Conservation (phyloP, 257 asterid species). For the Gentiana straminea region DNA sequence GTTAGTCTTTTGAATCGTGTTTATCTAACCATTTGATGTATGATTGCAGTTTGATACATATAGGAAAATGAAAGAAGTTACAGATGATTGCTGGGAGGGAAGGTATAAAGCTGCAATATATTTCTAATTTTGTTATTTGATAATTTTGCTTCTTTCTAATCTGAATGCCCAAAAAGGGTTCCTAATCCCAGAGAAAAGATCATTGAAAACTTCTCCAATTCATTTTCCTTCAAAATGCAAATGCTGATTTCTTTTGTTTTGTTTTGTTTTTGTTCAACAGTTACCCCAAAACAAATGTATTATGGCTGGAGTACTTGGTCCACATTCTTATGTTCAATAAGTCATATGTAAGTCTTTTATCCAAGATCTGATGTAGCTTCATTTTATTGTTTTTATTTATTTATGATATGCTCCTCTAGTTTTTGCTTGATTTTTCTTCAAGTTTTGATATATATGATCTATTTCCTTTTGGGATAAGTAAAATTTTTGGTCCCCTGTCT, state of each 20-base stretch:
- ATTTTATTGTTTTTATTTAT: background rate
- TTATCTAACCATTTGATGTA: slow-evolving; percentile 4
- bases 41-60: slow-evolving; percentile 75
- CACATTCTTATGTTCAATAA: slow-evolving; percentile 73
- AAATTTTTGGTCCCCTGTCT: too few species aligned
- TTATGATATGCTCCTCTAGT: too few species aligned
- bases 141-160: too few species aligned
- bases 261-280: slow-evolving; percentile 22
- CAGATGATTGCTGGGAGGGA: slow-evolving; percentile 94
- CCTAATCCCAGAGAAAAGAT: too few species aligned
- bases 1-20: slow-evolving; percentile 5
- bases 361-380: background rate
- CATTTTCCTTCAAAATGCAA: too few species aligned
- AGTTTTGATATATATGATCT: too few species aligned
- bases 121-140: slow-evolving; percentile 1
- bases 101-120: slow-evolving; percentile 32
- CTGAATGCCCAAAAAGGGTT: too few species aligned
- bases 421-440: too few species aligned
- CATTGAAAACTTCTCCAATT: too few species aligned
- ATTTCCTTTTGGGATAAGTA: too few species aligned
- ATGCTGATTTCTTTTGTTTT: slow-evolving; percentile 2
- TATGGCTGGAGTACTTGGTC: slow-evolving; percentile 87
- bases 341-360: slow-evolving; percentile 56
- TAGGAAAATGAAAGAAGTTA: slow-evolving; percentile 81
- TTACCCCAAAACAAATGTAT: slow-evolving; percentile 84